A percentile compares a stretch with the other conserved stretches of the same genome.
Conservation (phyloP, 345 rosid genomes). For the Aegle marmelos region DNA sequence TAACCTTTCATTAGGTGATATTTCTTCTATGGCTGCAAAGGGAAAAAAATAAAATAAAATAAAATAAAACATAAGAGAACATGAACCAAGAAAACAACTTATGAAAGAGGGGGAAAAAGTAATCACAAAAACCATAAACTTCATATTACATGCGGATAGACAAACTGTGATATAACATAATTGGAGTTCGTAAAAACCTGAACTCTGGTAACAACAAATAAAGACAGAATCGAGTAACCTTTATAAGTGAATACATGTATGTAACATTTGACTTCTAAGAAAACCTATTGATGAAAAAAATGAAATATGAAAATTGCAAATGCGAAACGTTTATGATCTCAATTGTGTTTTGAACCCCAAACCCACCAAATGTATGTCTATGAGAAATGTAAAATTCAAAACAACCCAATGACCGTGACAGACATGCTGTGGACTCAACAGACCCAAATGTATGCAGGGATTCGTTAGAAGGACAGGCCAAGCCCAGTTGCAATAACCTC, state of each 20-base stretch:
- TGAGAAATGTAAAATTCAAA: not conserved
- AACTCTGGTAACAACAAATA: not conserved
- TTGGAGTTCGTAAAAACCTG: not conserved
- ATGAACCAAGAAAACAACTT: not conserved
- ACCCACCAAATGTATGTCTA: slow-evolving; percentile 12
- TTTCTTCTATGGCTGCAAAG: no score
- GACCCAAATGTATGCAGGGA: slow-evolving; percentile 50
- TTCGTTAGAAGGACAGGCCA: slow-evolving; percentile 24
- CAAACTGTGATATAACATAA: slow-evolving; percentile 25
- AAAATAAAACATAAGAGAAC: no score
- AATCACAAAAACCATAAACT: not conserved
- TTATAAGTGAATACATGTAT: slow-evolving; percentile 36
- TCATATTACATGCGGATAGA: slow-evolving; percentile 5
- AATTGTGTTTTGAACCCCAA: slow-evolving; percentile 24
- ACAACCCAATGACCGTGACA: slow-evolving; percentile 25
- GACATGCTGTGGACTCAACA: slow-evolving; percentile 33
- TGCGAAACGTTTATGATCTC: slow-evolving; percentile 27
- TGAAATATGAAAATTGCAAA: slow-evolving; percentile 28
- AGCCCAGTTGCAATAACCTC: slow-evolving; percentile 29
- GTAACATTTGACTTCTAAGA: slow-evolving; percentile 22
- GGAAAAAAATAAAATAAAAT: no score
- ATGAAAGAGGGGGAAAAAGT: not conserved
- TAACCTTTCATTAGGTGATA: no score
- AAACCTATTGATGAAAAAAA: slow-evolving; percentile 6
- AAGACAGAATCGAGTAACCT: not conserved